A percentile compares a stretch with the other conserved stretches of the same genome.
Conservation (phyloP, 2,329 filamentous ascomycete genomes). For the Botrytis pseudocinerea region DNA sequence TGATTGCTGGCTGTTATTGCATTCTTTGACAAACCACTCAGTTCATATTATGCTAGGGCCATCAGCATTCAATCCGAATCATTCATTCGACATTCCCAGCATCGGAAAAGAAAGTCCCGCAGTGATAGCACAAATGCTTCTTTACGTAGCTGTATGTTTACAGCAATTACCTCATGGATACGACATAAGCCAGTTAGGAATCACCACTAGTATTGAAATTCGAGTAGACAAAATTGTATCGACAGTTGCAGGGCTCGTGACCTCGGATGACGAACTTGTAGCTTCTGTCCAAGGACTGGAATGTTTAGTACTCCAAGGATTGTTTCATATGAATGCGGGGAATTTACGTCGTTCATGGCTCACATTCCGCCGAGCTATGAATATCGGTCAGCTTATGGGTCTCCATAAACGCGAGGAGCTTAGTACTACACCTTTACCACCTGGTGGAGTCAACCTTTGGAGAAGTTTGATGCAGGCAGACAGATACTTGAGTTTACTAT, state of each 20-base stretch:
- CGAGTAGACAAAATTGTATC: constrained; percentile 37
- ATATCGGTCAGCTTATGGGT: constrained; percentile 45
- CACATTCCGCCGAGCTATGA: constrained; percentile 49
- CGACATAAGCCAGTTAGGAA: constrained; percentile 31
- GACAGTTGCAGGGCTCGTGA: constrained; percentile 43
- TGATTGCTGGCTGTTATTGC: constrained; percentile 35
- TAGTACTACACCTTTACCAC: constrained; percentile 3
- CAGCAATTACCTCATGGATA: constrained; percentile 37
- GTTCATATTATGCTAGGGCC: constrained; percentile 17
- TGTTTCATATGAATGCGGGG: constrained; percentile 50
- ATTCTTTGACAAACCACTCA: constrained; percentile 29
- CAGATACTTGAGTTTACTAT: constrained; percentile 45
- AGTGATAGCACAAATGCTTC: constrained; percentile 34
- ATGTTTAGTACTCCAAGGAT: constrained; percentile 51
- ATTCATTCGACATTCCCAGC: constrained; percentile 32
- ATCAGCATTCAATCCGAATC: constrained; percentile 3
- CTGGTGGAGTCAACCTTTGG: constrained; percentile 46
- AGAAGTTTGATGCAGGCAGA: constrained; percentile 49
- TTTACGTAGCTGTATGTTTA: constrained; percentile 37
- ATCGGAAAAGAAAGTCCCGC: constrained; percentile 34
- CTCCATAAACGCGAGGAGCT: constrained; percentile 31
- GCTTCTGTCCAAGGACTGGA: constrained; percentile 53
- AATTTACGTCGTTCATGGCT: constrained; percentile 53
- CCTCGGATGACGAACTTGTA: constrained; percentile 49
- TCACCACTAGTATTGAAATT: constrained; percentile 30